Evolutionary conservation across 2,329 filamentous ascomycete species (phyloP).

Genomic region (Xylaria sp.): DNA sequence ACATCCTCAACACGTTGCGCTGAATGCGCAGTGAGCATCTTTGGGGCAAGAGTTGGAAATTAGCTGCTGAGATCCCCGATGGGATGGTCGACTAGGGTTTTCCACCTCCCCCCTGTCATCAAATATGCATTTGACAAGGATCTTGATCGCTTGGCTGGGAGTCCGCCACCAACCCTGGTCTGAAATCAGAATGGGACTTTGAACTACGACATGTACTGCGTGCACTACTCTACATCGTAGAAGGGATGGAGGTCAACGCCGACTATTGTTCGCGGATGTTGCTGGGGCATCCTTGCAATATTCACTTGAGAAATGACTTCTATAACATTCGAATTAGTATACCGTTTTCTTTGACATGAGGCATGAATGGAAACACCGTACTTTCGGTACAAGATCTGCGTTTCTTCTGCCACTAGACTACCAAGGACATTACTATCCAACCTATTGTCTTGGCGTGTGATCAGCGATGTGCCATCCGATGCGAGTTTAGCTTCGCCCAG

Average conservation of each 20-base stretch:
- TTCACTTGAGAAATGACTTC: not conserved
- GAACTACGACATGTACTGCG: too few species aligned
- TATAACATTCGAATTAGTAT: not conserved
- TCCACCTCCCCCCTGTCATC: slow-evolving; percentile 40
- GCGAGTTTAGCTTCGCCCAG: slow-evolving; percentile 40
- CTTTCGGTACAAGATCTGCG: slow-evolving; percentile 20
- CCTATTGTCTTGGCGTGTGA: slow-evolving; percentile 46
- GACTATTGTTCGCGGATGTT: slow-evolving; percentile 15
- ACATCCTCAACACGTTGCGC: slow-evolving; percentile 22
- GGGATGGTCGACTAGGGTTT: slow-evolving; percentile 41
- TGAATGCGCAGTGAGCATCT: slow-evolving; percentile 23
- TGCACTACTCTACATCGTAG: slow-evolving; percentile 3
- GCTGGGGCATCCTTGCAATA: slow-evolving; percentile 9
- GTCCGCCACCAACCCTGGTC: slow-evolving; percentile 40
- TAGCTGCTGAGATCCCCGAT: slow-evolving; percentile 43
- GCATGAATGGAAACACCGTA: not conserved
- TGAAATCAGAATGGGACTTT: slow-evolving; percentile 37
- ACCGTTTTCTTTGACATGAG: not conserved
- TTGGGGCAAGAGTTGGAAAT: slow-evolving; percentile 41
- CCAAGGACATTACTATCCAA: slow-evolving; percentile 35
- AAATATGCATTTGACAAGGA: slow-evolving; percentile 44
- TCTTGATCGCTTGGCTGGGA: slow-evolving; percentile 39
- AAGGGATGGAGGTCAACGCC: slow-evolving; percentile 16
- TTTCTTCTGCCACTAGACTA: slow-evolving; percentile 32
- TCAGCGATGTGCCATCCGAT: slow-evolving; percentile 43